These are phyloP conservation scores for Epichloe brachyelytri DNA, from an alignment of 2,329 filamentous ascomycete genomes.

Conservation along the genomic window DNA sequence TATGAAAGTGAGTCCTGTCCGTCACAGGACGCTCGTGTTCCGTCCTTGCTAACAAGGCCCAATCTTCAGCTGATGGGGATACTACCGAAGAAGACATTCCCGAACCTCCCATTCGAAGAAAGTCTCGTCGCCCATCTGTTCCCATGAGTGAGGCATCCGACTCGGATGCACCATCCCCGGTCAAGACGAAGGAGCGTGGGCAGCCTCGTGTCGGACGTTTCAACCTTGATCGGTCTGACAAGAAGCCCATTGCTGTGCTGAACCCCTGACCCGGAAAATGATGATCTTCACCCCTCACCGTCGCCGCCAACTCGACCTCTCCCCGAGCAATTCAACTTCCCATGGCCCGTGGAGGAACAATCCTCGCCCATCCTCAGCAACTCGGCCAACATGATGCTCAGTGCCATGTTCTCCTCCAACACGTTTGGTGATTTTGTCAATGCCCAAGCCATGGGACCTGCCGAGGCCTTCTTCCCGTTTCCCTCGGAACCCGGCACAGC, in stretches of 20 bases:
- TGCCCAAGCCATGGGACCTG: constrained; percentile 56
- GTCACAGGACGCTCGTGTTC: constrained; percentile 2
- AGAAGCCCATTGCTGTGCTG: constrained; percentile 45
- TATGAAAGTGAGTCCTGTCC: constrained; percentile 43
- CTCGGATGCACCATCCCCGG: constrained; percentile 35
- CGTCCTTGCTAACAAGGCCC: constrained; percentile 6
- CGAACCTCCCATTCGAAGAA: constrained; percentile 35
- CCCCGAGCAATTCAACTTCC: constrained; percentile 42
- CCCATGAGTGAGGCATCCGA: constrained; percentile 31
- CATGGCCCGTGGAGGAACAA: constrained; percentile 29
- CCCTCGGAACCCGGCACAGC: constrained; percentile 44
- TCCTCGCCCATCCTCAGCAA: constrained; percentile 49
- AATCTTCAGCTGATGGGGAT: constrained; percentile 40
- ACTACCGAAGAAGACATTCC: constrained; percentile 49
- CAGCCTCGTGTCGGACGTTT: constrained; percentile 43
- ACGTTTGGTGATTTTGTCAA: constrained; percentile 44
- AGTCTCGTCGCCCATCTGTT: constrained; percentile 28
- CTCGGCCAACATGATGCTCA: constrained; percentile 66
- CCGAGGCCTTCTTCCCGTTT: constrained; percentile 65
- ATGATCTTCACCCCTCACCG: constrained; percentile 49
- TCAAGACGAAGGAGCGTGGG: constrained; percentile 31
- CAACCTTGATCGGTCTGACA: constrained; percentile 38
- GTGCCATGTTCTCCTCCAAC: constrained; percentile 50
- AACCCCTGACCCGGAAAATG: constrained; percentile 45
- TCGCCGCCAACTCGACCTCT: constrained; percentile 36